These are phyloP conservation scores for Picochlorum sp. DNA, from an alignment of 139 green algal species.

Conservation along the genomic window DNA sequence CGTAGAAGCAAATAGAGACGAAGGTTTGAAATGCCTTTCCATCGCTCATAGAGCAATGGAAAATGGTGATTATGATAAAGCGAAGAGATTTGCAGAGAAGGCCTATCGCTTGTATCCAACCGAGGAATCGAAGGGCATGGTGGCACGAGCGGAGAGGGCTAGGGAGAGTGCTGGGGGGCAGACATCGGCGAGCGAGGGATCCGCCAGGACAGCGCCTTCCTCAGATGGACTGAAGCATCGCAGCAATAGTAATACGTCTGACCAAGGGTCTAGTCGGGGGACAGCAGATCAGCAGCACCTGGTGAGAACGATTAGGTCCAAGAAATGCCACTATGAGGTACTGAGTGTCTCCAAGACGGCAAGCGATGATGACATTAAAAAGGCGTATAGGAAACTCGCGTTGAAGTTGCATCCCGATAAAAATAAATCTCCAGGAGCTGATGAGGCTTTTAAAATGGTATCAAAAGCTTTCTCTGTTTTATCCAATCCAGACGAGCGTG, in stretches of 20 bases:
- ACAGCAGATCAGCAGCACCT: constrained; percentile 41
- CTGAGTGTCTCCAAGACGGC: constrained; percentile 20
- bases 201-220: neutral
- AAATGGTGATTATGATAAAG: constrained; percentile 30
- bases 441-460: constrained; percentile 61
- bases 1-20: constrained; percentile 13
- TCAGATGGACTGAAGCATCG: constrained; percentile 5
- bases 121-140: constrained; percentile 10
- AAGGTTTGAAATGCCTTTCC: constrained; percentile 6
- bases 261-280: constrained; percentile 12
- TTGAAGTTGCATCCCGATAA: constrained; percentile 92
- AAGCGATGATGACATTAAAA: constrained; percentile 61
- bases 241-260: neutral
- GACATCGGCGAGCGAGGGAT: neutral
- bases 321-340: constrained; percentile 42
- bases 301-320: constrained; percentile 18
- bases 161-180: neutral
- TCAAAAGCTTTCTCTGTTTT: constrained; percentile 60
- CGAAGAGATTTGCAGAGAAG: constrained; percentile 45
- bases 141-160: neutral
- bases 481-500: constrained; percentile 44
- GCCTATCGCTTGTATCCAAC: constrained; percentile 42
- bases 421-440: constrained; percentile 51
- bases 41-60: constrained; percentile 6
- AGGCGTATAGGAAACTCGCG: constrained; percentile 75